Evolutionary conservation across 331 rosid genomes (phyloP).

Genomic region (Pyrus hybrid): DNA sequence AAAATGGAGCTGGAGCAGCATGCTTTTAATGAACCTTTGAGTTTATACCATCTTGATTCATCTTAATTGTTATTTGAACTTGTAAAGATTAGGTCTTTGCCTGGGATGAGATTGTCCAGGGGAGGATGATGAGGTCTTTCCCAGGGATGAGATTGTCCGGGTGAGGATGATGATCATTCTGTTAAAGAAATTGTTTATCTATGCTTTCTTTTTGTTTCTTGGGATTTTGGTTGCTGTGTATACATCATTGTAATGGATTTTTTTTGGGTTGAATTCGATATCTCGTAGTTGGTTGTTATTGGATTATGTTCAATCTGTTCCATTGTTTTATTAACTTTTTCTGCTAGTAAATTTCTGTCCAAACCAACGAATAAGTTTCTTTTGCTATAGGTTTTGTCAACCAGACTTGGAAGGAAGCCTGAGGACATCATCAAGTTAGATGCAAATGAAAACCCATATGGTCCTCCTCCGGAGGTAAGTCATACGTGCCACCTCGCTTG

Average conservation of each 20-base stretch:
- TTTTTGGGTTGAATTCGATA: neutral
- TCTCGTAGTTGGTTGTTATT: neutral
- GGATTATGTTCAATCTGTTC: fast-evolving
- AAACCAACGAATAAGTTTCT: neutral
- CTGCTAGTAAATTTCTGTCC: neutral
- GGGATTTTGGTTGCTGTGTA: neutral
- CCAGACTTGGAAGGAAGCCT: constrained; percentile 85
- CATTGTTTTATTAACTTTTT: neutral
- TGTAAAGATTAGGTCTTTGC: neutral
- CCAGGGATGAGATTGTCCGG: too few species aligned
- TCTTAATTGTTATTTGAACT: neutral
- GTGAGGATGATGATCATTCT: neutral
- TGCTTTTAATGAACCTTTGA: neutral
- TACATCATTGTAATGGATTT: neutral
- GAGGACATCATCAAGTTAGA: constrained; percentile 96
- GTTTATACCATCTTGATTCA: neutral
- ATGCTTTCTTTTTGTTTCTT: neutral
- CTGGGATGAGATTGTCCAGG: neutral
- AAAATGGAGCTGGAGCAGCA: neutral
- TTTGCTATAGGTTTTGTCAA: constrained; percentile 61
- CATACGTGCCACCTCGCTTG: neutral
- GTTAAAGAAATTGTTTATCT: neutral
- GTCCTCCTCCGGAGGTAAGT: constrained; percentile 95
- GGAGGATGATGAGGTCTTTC: neutral
- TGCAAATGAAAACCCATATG: constrained; percentile 96